phyloP scores from a whole-genome alignment of 768 basidiomycete species.

The Leccinum barrowsii region DNA sequence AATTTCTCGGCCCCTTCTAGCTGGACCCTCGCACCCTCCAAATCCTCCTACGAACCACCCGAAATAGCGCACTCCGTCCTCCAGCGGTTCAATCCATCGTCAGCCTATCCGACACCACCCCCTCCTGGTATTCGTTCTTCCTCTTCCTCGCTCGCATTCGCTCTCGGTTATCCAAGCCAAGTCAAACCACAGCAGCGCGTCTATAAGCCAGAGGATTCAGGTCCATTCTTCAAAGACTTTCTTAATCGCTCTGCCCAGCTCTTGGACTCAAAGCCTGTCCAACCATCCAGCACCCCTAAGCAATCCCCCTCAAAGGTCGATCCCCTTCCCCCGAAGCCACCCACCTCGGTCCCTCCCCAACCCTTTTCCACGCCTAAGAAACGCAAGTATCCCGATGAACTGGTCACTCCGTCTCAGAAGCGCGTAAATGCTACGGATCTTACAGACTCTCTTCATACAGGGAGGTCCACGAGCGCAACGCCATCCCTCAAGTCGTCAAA shows the following conservation, averaged over 20 bases:
- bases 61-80: conserved; percentile 64
- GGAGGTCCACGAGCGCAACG: conserved; percentile 18
- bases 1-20: conserved; percentile 35
- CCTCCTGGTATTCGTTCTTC: conserved; percentile 58
- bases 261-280: conserved; percentile 28
- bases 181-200: conserved; percentile 25
- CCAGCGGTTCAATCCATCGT: conserved; percentile 56
- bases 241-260: conserved; percentile 48
- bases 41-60: conserved; percentile 52
- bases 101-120: conserved; percentile 70
- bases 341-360: background rate
- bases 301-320: conserved; percentile 16
- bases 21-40: conserved; percentile 40
- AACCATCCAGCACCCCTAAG: conserved; percentile 11
- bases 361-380: conserved; percentile 60
- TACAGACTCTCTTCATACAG: conserved; percentile 8
- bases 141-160: conserved; percentile 74
- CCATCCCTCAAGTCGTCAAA: conserved; percentile 28
- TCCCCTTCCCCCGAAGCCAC: conserved; percentile 15
- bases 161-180: conserved; percentile 50
- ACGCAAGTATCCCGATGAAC: conserved; percentile 57
- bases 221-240: conserved; percentile 64
- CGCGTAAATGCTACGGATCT: conserved; percentile 38
- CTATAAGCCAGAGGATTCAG: conserved; percentile 56
- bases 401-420: conserved; percentile 63